Evolutionary conservation across 805 yeast species (phyloP).

Genomic region (Ogataea ramenticola): DNA sequence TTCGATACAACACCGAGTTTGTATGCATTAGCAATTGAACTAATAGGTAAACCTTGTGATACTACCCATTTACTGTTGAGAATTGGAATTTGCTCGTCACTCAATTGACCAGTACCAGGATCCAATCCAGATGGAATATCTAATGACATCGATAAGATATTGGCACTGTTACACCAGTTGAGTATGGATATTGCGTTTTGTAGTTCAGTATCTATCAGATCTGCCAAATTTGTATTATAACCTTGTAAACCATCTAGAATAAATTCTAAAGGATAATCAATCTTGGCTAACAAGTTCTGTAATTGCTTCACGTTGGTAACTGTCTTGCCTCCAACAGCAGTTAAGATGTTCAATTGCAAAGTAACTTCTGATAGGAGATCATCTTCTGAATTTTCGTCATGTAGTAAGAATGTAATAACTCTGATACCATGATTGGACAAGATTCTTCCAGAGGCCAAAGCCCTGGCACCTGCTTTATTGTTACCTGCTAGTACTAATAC

Average conservation of each 20-base stretch:
- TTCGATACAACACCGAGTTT: constrained; percentile 42
- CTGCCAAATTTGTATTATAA: constrained; percentile 60
- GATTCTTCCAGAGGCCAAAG: constrained; percentile 74
- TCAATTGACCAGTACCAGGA: constrained; percentile 62
- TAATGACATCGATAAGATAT: constrained; percentile 49
- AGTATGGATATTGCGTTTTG: constrained; percentile 38
- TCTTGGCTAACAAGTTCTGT: constrained; percentile 31
- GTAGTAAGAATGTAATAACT: constrained; percentile 45
- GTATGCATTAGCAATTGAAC: constrained; percentile 55
- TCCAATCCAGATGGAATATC: constrained; percentile 83
- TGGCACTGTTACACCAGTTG: constrained; percentile 56
- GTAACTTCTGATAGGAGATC: constrained; percentile 27
- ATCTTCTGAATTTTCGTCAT: constrained; percentile 31
- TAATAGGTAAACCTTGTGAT: constrained; percentile 67
- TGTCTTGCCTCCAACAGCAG: constrained; percentile 64
- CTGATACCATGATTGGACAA: constrained; percentile 67
- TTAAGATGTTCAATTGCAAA: constrained; percentile 48
- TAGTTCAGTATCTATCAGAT: constrained; percentile 40
- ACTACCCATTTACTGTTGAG: constrained; percentile 51
- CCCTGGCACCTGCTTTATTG: constrained; percentile 65
- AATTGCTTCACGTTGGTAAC: constrained; percentile 30
- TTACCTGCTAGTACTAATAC: constrained; percentile 69
- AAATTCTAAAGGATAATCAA: constrained; percentile 72
- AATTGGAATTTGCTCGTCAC: constrained; percentile 21
- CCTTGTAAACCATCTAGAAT: constrained; percentile 84